phyloP scores from a whole-genome alignment of 2,329 filamentous ascomycete species.

The Aspergillus phoenicis region DNA sequence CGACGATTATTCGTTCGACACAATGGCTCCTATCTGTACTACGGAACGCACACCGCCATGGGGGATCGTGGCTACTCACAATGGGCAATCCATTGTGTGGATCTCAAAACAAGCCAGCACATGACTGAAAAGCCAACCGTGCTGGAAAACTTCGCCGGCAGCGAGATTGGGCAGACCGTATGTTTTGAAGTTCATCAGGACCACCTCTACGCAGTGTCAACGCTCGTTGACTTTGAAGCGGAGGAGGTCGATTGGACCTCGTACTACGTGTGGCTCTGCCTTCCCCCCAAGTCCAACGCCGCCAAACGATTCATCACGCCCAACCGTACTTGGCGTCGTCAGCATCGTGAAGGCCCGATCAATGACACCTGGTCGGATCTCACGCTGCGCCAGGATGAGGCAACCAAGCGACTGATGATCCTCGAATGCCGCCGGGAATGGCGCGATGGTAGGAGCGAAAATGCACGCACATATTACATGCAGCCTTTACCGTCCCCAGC shows the following conservation, averaged over 20 bases:
- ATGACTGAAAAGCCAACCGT: conserved; percentile 50
- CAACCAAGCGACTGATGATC: conserved; percentile 60
- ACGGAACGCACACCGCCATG: conserved; percentile 63
- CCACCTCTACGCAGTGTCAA: conserved; percentile 71
- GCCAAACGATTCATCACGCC: conserved; percentile 45
- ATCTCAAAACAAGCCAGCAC: conserved; percentile 48
- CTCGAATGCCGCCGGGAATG: conserved; percentile 72
- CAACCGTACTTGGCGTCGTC: conserved; percentile 64
- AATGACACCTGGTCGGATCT: conserved; percentile 75
- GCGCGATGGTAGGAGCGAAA: conserved; percentile 58
- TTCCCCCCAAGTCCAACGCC: conserved; percentile 53
- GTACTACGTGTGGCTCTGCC: conserved; percentile 68
- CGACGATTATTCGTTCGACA: conserved; percentile 70
- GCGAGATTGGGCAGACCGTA: conserved; percentile 67
- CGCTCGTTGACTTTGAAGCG: conserved; percentile 62
- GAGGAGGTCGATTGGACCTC: conserved; percentile 69
- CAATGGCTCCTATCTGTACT: conserved; percentile 62
- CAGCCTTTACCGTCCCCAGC: conserved; percentile 40
- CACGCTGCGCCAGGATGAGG: conserved; percentile 62
- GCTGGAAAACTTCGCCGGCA: conserved; percentile 62
- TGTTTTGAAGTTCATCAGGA: conserved; percentile 70
- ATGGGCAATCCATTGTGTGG: conserved; percentile 64
- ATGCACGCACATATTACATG: conserved; percentile 68
- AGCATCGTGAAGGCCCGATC: conserved; percentile 70
- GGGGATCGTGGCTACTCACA: conserved; percentile 59